Conservation (phyloP, 1,139 yeast species). For the Taphrina deformans region DNA sequence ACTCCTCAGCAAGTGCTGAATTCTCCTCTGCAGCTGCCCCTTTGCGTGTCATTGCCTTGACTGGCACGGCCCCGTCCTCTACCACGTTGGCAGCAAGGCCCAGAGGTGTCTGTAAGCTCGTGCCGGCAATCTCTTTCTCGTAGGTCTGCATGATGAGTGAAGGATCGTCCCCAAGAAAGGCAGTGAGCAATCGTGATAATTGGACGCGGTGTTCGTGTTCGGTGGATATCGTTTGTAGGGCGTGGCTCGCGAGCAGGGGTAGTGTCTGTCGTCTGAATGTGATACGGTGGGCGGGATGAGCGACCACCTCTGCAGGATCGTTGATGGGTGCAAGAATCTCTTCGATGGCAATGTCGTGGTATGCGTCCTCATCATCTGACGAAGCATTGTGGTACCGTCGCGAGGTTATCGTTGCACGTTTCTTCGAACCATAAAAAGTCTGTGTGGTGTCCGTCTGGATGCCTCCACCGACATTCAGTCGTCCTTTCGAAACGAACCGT, state of each 20-base stretch:
- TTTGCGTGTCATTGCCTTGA: constrained; percentile 19
- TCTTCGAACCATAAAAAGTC: constrained; percentile 6
- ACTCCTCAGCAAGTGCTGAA: constrained; percentile 16
- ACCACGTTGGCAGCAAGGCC: not conserved
- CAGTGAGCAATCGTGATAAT: constrained; percentile 26
- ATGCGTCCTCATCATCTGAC: constrained; percentile 31
- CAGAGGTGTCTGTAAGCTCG: constrained; percentile 11
- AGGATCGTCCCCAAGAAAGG: constrained; percentile 34
- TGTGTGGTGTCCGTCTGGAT: constrained; percentile 18
- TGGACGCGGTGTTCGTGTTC: constrained; percentile 32
- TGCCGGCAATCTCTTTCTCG: constrained; percentile 16
- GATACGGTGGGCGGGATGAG: constrained; percentile 24
- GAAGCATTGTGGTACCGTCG: not conserved
- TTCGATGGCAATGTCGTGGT: constrained; percentile 30
- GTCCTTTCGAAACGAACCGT: constrained; percentile 30
- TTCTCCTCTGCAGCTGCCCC: constrained; percentile 19
- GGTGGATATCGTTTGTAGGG: constrained; percentile 26
- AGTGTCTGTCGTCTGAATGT: constrained; percentile 26
- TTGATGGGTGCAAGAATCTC: constrained; percentile 32
- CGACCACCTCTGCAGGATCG: constrained; percentile 33
- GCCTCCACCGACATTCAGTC: constrained; percentile 18
- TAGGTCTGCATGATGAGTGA: constrained; percentile 15
- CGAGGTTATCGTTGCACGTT: constrained; percentile 2
- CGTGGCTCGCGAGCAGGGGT: constrained; percentile 28
- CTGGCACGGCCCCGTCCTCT: constrained; percentile 2